A percentile compares a stretch with the other conserved stretches of the same genome.
phyloP scores from a whole-genome alignment of 129 eudicot genomes.

The Chrysanthemum lavandulifolium region DNA sequence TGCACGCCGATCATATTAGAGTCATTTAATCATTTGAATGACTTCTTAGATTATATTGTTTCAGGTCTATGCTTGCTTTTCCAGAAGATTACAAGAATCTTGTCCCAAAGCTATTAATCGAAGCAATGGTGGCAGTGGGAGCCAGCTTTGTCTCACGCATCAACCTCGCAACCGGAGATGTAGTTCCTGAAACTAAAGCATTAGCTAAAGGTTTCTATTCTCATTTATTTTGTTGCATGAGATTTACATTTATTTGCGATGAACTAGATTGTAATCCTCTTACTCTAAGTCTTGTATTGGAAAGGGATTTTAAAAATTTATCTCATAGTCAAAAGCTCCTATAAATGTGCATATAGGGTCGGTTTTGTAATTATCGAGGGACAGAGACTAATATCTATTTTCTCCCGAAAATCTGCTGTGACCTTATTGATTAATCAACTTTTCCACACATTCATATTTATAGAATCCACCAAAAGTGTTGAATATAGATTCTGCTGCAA shows the following conservation, averaged over 20 bases:
- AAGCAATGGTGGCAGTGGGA: slow-evolving; percentile 71
- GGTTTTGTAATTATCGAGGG: neutral
- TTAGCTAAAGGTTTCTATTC: slow-evolving; percentile 70
- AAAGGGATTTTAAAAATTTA: slow-evolving; percentile 12
- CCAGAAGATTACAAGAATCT: slow-evolving; percentile 89
- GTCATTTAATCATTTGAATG: slow-evolving; percentile 11
- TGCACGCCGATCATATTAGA: neutral
- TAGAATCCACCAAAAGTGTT: too few species aligned
- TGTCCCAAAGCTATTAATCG: slow-evolving; percentile 81
- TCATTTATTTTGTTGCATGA: slow-evolving; percentile 8
- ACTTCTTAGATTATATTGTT: slow-evolving; percentile 25
- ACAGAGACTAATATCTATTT: neutral
- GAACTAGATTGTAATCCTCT: neutral
- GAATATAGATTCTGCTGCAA: too few species aligned
- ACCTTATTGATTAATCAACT: neutral
- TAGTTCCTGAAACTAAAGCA: slow-evolving; percentile 89
- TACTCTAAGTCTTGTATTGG: neutral
- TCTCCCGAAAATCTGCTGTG: slow-evolving; percentile 5
- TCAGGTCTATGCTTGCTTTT: slow-evolving; percentile 91
- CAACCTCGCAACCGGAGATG: slow-evolving; percentile 94
- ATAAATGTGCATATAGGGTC: neutral
- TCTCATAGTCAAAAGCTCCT: slow-evolving; percentile 1
- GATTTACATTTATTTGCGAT: neutral
- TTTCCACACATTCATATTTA: neutral
- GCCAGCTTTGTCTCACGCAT: slow-evolving; percentile 79